A percentile compares a stretch with the other conserved stretches of the same genome.
phyloP scores from a whole-genome alignment of 1,284 basidiomycete species.

The Dichomitus squalens region DNA sequence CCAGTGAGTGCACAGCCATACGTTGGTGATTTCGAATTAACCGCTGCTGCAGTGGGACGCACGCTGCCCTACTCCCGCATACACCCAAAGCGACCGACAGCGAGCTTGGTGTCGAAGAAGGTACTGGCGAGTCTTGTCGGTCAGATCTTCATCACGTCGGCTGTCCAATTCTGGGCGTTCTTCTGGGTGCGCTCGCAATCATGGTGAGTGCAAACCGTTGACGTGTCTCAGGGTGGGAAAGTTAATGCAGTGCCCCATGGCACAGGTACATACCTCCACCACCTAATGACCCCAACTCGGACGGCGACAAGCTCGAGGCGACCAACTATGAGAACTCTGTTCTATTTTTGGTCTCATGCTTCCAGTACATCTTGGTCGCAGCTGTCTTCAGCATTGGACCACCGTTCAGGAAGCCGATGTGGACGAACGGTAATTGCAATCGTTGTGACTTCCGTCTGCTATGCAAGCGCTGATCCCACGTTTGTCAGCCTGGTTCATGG shows the following conservation, averaged over 20 bases:
- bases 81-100: slow-evolving; percentile 91
- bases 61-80: slow-evolving; percentile 89
- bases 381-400: slow-evolving; percentile 98
- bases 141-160: slow-evolving; percentile 88
- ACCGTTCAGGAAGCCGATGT: slow-evolving; percentile 93
- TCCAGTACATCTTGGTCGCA: slow-evolving; percentile 98
- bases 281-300: slow-evolving; percentile 51
- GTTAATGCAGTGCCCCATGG: not conserved
- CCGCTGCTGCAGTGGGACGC: slow-evolving; percentile 75
- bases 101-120: slow-evolving; percentile 95
- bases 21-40: slow-evolving; percentile 14
- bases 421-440: slow-evolving; percentile 77
- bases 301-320: slow-evolving; percentile 83
- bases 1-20: slow-evolving; percentile 62
- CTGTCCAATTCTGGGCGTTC: slow-evolving; percentile 87
- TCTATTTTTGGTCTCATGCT: slow-evolving; percentile 93
- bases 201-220: slow-evolving; percentile 58
- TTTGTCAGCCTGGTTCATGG: slow-evolving; percentile 73
- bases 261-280: slow-evolving; percentile 67
- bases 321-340: slow-evolving; percentile 93
- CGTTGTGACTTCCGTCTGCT: not conserved
- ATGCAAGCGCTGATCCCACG: slow-evolving; percentile 17
- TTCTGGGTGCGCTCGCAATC: slow-evolving; percentile 84
- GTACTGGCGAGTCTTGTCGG: slow-evolving; percentile 94
- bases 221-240: not conserved